Percentiles rank a stretch among this genome's conserved stretches.
Conservation (phyloP, 2,329 filamentous ascomycete species). For the Aspergillus sp. region DNA sequence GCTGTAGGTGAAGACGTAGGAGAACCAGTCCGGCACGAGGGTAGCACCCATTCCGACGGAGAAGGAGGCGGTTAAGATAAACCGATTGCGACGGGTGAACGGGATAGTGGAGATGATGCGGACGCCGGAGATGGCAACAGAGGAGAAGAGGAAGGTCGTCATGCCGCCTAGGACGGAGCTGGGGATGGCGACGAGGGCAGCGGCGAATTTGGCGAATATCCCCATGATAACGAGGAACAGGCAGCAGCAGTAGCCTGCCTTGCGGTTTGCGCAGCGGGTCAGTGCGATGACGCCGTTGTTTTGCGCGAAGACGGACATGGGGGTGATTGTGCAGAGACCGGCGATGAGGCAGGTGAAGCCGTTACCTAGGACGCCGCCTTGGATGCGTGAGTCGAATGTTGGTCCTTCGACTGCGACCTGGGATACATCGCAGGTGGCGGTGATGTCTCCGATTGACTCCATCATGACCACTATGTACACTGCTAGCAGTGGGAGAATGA, state of each 20-base stretch:
- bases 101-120: conserved; percentile 59
- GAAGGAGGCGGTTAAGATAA: conserved; percentile 60
- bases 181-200: conserved; percentile 63
- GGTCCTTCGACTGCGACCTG: conserved; percentile 59
- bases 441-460: conserved; percentile 65
- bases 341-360: conserved; percentile 61
- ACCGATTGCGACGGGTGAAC: conserved; percentile 62
- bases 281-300: conserved; percentile 67
- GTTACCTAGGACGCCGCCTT: conserved; percentile 64
- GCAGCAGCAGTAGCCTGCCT: conserved; percentile 62
- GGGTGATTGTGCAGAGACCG: conserved; percentile 62
- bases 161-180: conserved; percentile 42
- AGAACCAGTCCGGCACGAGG: conserved; percentile 45
- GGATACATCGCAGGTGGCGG: conserved; percentile 64
- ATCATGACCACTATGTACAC: conserved; percentile 61
- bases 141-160: conserved; percentile 63
- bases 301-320: conserved; percentile 64
- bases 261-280: conserved; percentile 64
- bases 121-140: conserved; percentile 62
- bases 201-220: conserved; percentile 66
- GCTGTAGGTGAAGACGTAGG: conserved; percentile 41
- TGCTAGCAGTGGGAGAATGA: conserved; percentile 59
- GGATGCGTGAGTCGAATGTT: conserved; percentile 63
- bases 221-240: conserved; percentile 66
- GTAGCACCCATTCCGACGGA: conserved; percentile 55